Percentiles rank a stretch among this genome's conserved stretches.
Conservation (phyloP, 768 basidiomycete genomes). For the Kwoniella europaea region DNA sequence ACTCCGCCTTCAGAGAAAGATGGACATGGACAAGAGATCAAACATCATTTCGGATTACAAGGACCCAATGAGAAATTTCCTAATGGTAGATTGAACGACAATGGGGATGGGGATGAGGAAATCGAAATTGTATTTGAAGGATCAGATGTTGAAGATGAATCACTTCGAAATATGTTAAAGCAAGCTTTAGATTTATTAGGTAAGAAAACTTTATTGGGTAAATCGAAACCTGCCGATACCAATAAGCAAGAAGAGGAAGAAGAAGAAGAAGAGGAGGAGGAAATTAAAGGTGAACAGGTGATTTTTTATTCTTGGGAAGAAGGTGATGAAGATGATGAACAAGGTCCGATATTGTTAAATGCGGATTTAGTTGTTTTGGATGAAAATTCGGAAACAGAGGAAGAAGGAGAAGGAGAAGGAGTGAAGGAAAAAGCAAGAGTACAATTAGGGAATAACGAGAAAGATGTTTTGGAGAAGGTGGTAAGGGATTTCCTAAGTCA, state of each 20-base stretch:
- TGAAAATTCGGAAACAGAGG: not conserved
- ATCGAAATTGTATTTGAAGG: slow-evolving; percentile 19
- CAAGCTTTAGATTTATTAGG: slow-evolving; percentile 29
- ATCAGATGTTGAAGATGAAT: slow-evolving; percentile 10
- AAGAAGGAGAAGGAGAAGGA: not conserved
- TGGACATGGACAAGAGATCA: not conserved
- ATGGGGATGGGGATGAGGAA: slow-evolving; percentile 1
- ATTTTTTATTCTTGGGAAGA: slow-evolving; percentile 29
- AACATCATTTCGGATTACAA: slow-evolving; percentile 19
- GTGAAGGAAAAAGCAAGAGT: slow-evolving; percentile 8
- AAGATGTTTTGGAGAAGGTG: slow-evolving; percentile 28
- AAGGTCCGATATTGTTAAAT: slow-evolving; percentile 19
- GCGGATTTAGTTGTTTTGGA: slow-evolving; percentile 18
- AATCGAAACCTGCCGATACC: not conserved
- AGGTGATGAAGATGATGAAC: slow-evolving; percentile 27
- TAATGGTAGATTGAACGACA: not conserved
- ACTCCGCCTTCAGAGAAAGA: slow-evolving; percentile 4
- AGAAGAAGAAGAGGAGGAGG: slow-evolving; percentile 1
- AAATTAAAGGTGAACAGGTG: slow-evolving; percentile 12
- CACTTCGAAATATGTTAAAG: slow-evolving; percentile 24
- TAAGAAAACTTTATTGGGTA: not conserved
- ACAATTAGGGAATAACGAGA: slow-evolving; percentile 23
- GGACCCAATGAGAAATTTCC: slow-evolving; percentile 12
- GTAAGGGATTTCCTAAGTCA: slow-evolving; percentile 23
- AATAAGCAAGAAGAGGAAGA: slow-evolving; percentile 5